phyloP scores from a whole-genome alignment of 75 land plant genomes.

The Pinus taeda region DNA sequence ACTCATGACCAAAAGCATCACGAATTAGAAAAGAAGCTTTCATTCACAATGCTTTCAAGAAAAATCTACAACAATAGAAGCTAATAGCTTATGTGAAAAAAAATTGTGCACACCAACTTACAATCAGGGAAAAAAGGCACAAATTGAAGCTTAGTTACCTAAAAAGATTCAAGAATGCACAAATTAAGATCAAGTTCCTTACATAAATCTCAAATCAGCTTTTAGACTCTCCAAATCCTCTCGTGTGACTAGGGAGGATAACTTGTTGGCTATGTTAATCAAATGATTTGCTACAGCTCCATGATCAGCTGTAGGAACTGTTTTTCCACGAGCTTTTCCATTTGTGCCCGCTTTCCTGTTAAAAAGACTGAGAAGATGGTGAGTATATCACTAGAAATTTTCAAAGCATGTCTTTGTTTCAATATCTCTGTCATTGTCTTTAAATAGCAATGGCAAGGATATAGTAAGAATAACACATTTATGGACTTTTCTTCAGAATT shows the following conservation, averaged over 20 bases:
- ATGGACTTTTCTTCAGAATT: too few species aligned
- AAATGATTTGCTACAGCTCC: background rate
- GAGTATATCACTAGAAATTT: too few species aligned
- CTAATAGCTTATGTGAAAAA: background rate
- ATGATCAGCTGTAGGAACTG: background rate
- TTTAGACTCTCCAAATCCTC: conserved; percentile 6
- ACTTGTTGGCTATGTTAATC: background rate
- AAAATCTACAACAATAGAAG: background rate
- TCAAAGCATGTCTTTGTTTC: too few species aligned
- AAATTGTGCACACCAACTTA: background rate
- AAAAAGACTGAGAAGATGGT: background rate
- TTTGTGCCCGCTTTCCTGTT: background rate
- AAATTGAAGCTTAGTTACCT: background rate
- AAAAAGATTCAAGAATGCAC: background rate
- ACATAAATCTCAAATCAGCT: conserved; percentile 3
- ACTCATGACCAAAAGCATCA: background rate
- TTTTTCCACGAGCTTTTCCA: background rate
- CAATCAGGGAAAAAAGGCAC: background rate
- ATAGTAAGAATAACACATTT: too few species aligned
- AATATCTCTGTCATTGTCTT: background rate
- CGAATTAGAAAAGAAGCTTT: too few species aligned
- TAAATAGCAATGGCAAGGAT: background rate
- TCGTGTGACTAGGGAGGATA: background rate
- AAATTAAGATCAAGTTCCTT: background rate
- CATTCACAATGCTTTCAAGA: background rate